These are phyloP conservation scores for Pseudocercospora crystallina DNA, from an alignment of 2,329 filamentous ascomycete species.

Conservation along the genomic window DNA sequence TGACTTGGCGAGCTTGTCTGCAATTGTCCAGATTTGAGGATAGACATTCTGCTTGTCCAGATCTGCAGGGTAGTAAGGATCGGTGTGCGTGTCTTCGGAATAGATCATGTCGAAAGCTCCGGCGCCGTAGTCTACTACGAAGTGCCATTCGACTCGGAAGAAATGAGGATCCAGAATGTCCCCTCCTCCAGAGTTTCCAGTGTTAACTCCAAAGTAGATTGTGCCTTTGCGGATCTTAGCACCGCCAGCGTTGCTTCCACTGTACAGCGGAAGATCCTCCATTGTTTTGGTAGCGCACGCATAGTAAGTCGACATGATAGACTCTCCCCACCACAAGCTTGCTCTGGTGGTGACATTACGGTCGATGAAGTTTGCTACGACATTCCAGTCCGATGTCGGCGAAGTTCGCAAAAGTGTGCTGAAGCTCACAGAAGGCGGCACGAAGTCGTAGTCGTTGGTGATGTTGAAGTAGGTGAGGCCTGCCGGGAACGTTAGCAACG, in stretches of 20 bases:
- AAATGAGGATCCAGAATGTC: conserved; percentile 5
- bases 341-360: conserved; percentile 3
- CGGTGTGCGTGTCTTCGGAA: conserved; percentile 2
- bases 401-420: too few relatives aligned
- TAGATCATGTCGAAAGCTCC: not conserved
- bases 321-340: conserved; percentile 21
- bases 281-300: conserved; percentile 2
- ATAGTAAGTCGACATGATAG: conserved; percentile 19
- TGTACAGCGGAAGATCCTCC: not conserved
- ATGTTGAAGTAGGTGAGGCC: not conserved
- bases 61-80: conserved; percentile 3
- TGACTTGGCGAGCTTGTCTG: conserved; percentile 18
- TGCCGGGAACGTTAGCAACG: too few relatives aligned
- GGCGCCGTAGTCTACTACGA: not conserved
- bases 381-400: too few relatives aligned
- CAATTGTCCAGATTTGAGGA: conserved; percentile 17
- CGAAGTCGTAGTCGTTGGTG: not conserved
- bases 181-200: not conserved
- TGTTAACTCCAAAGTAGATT: conserved; percentile 7
- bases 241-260: too few relatives aligned
- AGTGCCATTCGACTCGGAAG: conserved; percentile 6
- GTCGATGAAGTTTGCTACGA: not conserved
- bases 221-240: conserved; percentile 6
- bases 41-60: conserved; percentile 1
- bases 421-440: too few relatives aligned